Evolutionary conservation across 768 basidiomycete genomes (phyloP), one percentile per base, ranked within the genome.

Genomic region (Nidula microcarpa): DNA sequence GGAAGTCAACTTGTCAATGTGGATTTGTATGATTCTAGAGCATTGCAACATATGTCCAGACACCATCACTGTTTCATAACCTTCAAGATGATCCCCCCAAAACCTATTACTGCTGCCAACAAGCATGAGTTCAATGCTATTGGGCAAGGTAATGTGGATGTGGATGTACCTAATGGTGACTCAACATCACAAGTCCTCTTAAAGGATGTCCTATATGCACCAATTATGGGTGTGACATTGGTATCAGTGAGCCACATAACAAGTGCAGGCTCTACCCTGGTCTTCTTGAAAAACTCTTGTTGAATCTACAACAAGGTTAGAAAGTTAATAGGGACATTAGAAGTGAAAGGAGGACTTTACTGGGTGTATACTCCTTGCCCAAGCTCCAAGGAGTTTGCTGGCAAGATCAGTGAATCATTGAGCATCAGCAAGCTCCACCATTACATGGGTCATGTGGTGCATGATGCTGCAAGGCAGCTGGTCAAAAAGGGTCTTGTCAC

Each of bases 171-270:
- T 8, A 65, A 71, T 54, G 67, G 69, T 33, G 46, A 57, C 23
- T 57, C 65, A 30, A n/a, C 36, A 30, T 57, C 60, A 0, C 47
- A 64, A 11, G 50, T 72, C 2, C 52, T 53, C 5, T 60, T 75
- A n/a, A 66, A 58, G 3, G 58, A 72, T 44, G 72, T 74, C 16
- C 56, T 74, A 6, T 73, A 74, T 51, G 65, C 71, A 5, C 73
- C 68, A 0, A 67, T 72, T 30, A 62, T 73, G 7, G 65, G 68
- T 2, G 73, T 70, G 53, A 75, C 69, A 6, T 62, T 76, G 5
- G 55, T 74, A 11, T 74, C 69, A 1, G 61, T 72, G 39, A 66
- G 70, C 3, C 49, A 53, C 32, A 62, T 74, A 7, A 69, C 73
- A 45, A 59, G 71, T 2, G 41, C 47, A 5, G 69, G 73, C 2